A percentile compares a stretch with the other conserved stretches of the same genome.
phyloP scores from a whole-genome alignment of 2,329 filamentous ascomycete genomes.

The Rhynchosporium agropyri region DNA sequence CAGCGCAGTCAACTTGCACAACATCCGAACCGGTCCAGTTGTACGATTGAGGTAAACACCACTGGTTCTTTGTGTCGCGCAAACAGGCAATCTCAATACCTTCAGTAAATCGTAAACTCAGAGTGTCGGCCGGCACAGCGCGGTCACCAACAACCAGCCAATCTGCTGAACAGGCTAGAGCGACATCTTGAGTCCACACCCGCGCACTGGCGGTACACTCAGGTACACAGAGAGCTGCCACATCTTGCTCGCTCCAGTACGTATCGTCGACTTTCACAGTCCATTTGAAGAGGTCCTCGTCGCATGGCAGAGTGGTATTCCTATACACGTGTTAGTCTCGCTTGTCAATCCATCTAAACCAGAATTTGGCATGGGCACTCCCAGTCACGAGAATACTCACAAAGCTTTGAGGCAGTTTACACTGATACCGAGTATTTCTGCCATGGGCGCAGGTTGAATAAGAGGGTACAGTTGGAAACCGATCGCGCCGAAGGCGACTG shows the following conservation, averaged over 20 bases:
- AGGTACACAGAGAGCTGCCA: background rate
- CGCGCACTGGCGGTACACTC: background rate
- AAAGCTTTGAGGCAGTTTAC: background rate
- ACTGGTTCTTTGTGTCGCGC: background rate
- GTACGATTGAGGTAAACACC: conserved; percentile 1
- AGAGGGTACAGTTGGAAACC: conserved; percentile 3
- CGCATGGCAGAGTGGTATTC: background rate
- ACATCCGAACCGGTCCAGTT: conserved; percentile 4
- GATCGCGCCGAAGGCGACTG: background rate
- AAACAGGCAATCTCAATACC: background rate
- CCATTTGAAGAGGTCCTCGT: conserved; percentile 3
- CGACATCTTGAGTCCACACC: background rate
- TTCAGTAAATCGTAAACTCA: conserved; percentile 1
- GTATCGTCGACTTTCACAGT: conserved; percentile 2
- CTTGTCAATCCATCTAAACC: background rate
- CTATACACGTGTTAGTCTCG: background rate
- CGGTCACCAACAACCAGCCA: background rate
- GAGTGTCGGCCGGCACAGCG: background rate
- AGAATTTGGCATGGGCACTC: background rate
- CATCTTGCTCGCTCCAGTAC: background rate
- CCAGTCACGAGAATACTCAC: background rate
- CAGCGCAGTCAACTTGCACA: background rate
- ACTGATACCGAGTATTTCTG: background rate
- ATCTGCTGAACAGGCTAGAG: background rate
- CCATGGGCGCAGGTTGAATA: background rate